Base-by-base conservation (phyloP, 129 eudicot genomes). In the Tagetes erecta region DNA sequence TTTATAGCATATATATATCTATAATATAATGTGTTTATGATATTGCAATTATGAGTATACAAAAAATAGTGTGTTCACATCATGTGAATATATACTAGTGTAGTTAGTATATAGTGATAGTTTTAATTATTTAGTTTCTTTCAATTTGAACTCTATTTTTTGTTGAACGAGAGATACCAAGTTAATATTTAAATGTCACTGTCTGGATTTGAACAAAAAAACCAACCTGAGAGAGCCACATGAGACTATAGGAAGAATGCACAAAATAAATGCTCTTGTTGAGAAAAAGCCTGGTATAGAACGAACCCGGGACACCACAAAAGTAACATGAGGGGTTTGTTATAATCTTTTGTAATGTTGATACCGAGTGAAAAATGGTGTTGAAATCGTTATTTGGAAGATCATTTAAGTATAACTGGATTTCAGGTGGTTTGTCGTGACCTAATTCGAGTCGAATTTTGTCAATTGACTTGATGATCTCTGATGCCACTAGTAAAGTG, bases 351-450 rank as follows among this genome's bases (percentile, higher is more conserved):
- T 83, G 81, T 31, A 89, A 87, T 7, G 40, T 6, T 2, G 90
- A 85, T 49, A 89, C 34, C 12, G 78, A 76, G 41, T 39, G 66
- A 71, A 89, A 92, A 45, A 92, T 78, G 72, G 79, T 68, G 68
- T 92, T 89, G 78, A 92, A 92, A 76, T 92, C 96, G 55, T 85
- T 92, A 13, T 85, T 73, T 0, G 96, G 96, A 47, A 92, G 97
- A 58, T 92, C 94, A 73, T 92, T 92, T 63, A 92, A 74, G 72
- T 53, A 80, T 27, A 92, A 79, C 42, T 83, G 88, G 67, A 86
- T 83, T 59, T 92, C 88, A 1, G 88, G 90, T 3, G 85, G 66
- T 34, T 71, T 30, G 1, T 64, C 40, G 33, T 6, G 68, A 40
- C 87, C 86, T 0, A 47, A 35, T 69, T 67, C 75, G 27, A 10